Percentiles rank a stretch among this genome's conserved stretches.
These are phyloP conservation scores for Calocybe cyanea DNA, from an alignment of 768 basidiomycete genomes.

Conservation along the genomic window DNA sequence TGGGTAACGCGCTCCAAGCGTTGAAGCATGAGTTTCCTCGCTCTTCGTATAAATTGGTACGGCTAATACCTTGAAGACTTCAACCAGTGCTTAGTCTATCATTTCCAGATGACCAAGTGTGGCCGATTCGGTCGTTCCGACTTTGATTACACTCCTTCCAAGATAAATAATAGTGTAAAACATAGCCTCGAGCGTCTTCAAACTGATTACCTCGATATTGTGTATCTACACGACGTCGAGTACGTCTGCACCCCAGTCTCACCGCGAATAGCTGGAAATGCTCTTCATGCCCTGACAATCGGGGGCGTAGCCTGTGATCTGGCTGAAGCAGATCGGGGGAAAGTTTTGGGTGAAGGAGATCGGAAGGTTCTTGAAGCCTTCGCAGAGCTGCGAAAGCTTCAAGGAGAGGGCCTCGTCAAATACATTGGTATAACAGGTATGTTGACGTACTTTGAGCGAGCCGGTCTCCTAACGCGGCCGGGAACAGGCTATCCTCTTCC, in stretches of 20 bases:
- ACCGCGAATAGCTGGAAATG: constrained; percentile 52
- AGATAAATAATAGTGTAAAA: constrained; percentile 61
- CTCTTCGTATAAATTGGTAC: constrained; percentile 70
- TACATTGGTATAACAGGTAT: constrained; percentile 79
- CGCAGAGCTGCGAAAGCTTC: constrained; percentile 58
- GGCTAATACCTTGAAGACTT: neutral
- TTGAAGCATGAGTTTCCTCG: constrained; percentile 72
- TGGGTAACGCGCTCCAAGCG: constrained; percentile 61
- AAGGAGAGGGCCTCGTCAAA: constrained; percentile 69
- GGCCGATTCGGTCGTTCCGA: constrained; percentile 65
- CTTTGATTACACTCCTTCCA: constrained; percentile 73
- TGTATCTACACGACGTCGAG: constrained; percentile 85
- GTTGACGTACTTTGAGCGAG: constrained; percentile 5
- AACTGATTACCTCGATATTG: constrained; percentile 74
- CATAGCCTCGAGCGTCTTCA: constrained; percentile 66
- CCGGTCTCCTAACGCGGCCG: neutral
- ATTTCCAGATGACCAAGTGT: constrained; percentile 74
- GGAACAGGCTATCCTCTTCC: constrained; percentile 73
- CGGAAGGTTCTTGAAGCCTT: constrained; percentile 66
- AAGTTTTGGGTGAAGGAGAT: constrained; percentile 66
- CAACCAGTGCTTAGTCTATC: neutral
- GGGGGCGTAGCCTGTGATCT: constrained; percentile 67
- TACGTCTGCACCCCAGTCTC: constrained; percentile 56
- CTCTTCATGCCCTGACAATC: constrained; percentile 46
- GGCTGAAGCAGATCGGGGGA: constrained; percentile 49